Evolutionary conservation across 441 rosid species (phyloP), one percentile per base, ranked within the genome.

Genomic region (Populus hybrid): DNA sequence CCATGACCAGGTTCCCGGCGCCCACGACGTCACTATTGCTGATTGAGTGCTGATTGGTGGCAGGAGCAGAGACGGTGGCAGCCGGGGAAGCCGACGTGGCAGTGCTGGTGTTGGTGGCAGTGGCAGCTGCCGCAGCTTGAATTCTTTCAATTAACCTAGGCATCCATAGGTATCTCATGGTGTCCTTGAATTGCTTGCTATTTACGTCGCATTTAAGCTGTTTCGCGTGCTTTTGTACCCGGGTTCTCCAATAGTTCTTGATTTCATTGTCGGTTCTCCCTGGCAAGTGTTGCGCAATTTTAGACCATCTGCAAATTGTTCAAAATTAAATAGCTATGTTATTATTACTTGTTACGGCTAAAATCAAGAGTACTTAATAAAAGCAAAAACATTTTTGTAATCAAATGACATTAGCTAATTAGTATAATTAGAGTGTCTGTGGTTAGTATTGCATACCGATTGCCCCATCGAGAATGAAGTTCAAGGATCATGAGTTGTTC

Each of bases 181-280:
- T 84, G 82, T 96, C 99, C 85, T 96, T 94, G 84, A 96, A 96
- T 81, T 93, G 97, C 87, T 94, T 93, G 85, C 99, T 96, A 78
- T 94, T 93, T 69, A 96, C 99, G 80, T 96, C 98, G 78, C 99
- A 96, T 84, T 90, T 93, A 2, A 96, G 92, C 77, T 94, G 99
- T 10, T 94, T 96, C 0, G 99, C 99, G 73, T 96, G 99, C 83
- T 96, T 96, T 70, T 94, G 99, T 2, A 96, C 99, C 1, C 99
- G 86, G 2, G 99, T 96, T 78, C 99, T 86, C 99, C 99, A 96
- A 53, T 96, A 96, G 82, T 96, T 96, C 72, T 96, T 96, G 16
- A 96, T 96, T 81, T 96, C 99, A 59, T 95, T 95, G 77, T 95
- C 99, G 1, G 99, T 95, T 81, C 99, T 90, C 18, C 99, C 99